Evolutionary conservation across 2,329 filamentous ascomycete genomes (phyloP), one percentile per base, ranked within the genome.

Genomic region (Exophiala xenobiotica): DNA sequence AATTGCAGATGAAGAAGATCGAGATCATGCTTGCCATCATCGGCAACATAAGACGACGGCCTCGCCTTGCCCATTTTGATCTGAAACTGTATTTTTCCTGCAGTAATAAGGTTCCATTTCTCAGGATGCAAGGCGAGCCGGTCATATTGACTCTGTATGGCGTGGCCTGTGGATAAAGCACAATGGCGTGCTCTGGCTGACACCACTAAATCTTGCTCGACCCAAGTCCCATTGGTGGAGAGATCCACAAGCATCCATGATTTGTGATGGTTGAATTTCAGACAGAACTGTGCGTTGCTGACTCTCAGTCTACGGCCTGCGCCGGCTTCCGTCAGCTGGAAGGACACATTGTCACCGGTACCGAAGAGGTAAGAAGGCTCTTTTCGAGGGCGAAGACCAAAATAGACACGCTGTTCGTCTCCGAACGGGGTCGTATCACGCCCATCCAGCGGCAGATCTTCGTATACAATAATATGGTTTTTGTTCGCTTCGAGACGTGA

Each of bases 171-270:
- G 26, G 26, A 27, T 27, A 27, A 27, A 27, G 26, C 12, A 27
- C 12, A 27, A 27, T 12, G 6, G 12, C 26, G 26, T 6, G 26
- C 26, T 27, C 12, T 27, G 26, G 6, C 12, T 6, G 26, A 27
- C 12, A 12, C 26, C 26, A 27, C 26, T 12, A 27, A 27, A 27
- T 27, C 26, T 27, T 27, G 33, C 6, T 38, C 33, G 14, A 38
- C 33, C 33, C 33, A 38, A 38, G 33, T 38, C 6, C 33, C 33
- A 38, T 38, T 38, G 33, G 33, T 6, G 33, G 33, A 38, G 14
- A 38, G 33, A 38, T 38, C 33, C 33, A 38, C 33, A 38, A 38
- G 33, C 33, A 38, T 38, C 33, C 33, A 38, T n/a, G 33, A 38
- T 6, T n/a, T n/a, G 14, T 38, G 33, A 38, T n/a, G 33, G 14